Evolutionary conservation across 306 rosid species (phyloP).

Genomic region (Lupinus albus): DNA sequence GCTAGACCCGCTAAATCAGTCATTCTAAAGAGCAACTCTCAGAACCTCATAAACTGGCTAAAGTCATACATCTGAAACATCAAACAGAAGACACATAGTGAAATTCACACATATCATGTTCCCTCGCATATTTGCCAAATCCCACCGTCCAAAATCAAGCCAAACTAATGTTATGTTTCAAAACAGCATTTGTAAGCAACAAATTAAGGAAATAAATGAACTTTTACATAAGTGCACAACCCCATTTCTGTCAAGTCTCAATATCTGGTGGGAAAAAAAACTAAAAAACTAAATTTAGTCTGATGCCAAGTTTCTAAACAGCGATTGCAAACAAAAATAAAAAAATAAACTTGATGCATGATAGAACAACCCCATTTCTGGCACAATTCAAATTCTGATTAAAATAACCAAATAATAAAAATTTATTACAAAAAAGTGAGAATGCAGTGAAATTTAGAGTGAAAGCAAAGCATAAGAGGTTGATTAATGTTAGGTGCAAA

Average conservation of each 20-base stretch:
- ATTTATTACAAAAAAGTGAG: constrained; percentile 8
- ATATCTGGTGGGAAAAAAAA: background rate
- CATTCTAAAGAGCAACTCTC: constrained; percentile 56
- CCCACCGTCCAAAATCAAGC: constrained; percentile 43
- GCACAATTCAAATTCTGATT: constrained; percentile 11
- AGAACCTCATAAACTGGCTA: constrained; percentile 41
- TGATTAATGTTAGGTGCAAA: constrained; percentile 51
- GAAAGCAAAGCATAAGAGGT: constrained; percentile 59
- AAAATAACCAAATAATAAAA: constrained; percentile 24
- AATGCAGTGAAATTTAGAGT: constrained; percentile 63
- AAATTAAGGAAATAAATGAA: constrained; percentile 25
- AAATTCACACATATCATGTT: constrained; percentile 40
- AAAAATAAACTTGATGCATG: constrained; percentile 29
- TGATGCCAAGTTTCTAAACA: constrained; percentile 44
- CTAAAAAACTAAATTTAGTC: constrained; percentile 19
- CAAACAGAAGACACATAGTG: constrained; percentile 36
- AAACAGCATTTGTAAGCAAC: constrained; percentile 40
- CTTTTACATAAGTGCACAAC: constrained; percentile 10
- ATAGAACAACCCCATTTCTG: constrained; percentile 40
- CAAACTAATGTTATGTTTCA: constrained; percentile 45
- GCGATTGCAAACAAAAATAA: constrained; percentile 24
- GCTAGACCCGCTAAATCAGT: constrained; percentile 71
- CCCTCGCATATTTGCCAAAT: constrained; percentile 42
- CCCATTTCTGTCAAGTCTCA: constrained; percentile 7
- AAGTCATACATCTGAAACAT: constrained; percentile 41